Conservation (phyloP, 257 asterid species). For the Salvia splendens region DNA sequence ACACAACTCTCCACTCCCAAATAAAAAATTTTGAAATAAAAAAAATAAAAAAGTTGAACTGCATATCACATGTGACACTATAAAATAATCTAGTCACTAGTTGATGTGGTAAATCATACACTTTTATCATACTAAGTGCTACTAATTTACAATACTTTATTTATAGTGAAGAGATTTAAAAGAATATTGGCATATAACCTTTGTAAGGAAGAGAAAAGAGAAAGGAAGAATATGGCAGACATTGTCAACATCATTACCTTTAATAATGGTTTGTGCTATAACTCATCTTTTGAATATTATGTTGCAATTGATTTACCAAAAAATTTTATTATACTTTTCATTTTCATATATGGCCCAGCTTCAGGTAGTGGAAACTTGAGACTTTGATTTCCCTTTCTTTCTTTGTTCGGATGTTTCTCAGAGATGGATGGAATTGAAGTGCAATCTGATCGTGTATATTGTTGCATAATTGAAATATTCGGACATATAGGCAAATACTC, state of each 20-base stretch:
- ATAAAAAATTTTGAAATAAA: too few species aligned
- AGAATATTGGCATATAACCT: not conserved
- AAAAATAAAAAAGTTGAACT: too few species aligned
- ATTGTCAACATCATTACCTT: conserved; percentile 22
- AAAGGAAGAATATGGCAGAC: conserved; percentile 28
- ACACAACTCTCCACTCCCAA: too few species aligned
- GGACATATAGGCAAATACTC: too few species aligned
- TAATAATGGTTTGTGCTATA: conserved; percentile 13
- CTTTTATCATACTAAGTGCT: too few species aligned
- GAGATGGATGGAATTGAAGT: conserved; percentile 2
- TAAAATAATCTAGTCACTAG: too few species aligned
- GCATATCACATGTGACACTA: too few species aligned
- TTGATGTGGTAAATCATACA: too few species aligned
- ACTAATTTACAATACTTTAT: too few species aligned
- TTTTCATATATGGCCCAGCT: conserved; percentile 12
- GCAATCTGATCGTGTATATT: not conserved
- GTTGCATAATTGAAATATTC: too few species aligned
- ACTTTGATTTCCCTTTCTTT: not conserved
- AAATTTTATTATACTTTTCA: conserved; percentile 13
- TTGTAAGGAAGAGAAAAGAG: not conserved
- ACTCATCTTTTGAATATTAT: not conserved
- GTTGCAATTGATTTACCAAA: not conserved
- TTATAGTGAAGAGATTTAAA: not conserved
- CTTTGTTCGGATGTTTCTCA: not conserved
- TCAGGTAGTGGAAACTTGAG: not conserved